Percentiles rank a stretch among this genome's conserved stretches.
phyloP scores from a whole-genome alignment of 2,329 filamentous ascomycete genomes.

The Claviceps quebecensis region DNA sequence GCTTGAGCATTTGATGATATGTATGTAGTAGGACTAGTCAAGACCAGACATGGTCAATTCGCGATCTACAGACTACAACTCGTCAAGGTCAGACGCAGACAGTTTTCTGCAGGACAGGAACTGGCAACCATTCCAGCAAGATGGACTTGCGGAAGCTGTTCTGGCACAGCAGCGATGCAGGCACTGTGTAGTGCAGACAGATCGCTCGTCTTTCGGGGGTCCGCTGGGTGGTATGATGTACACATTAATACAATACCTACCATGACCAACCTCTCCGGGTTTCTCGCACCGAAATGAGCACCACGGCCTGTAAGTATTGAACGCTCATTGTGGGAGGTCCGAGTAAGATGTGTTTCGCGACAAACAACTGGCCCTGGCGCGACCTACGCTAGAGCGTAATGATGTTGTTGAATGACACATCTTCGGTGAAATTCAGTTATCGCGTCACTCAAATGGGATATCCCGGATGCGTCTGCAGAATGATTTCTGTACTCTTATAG shows the following conservation, averaged over 20 bases:
- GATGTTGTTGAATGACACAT: slow-evolving; percentile 18
- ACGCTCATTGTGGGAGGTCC: slow-evolving; percentile 44
- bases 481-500: too few species aligned
- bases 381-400: slow-evolving; percentile 36
- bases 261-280: slow-evolving; percentile 46
- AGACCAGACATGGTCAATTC: too few species aligned
- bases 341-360: slow-evolving; percentile 71
- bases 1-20: too few species aligned
- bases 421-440: too few species aligned
- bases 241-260: too few species aligned
- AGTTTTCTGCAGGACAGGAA: slow-evolving; percentile 18
- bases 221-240: slow-evolving; percentile 53
- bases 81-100: too few species aligned
- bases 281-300: slow-evolving; percentile 47
- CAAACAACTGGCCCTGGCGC: slow-evolving; percentile 51
- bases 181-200: slow-evolving; percentile 28
- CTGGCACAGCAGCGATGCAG: too few species aligned
- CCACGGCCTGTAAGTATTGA: slow-evolving; percentile 55
- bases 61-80: too few species aligned
- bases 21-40: too few species aligned
- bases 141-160: slow-evolving; percentile 32
- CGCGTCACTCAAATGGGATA: too few species aligned
- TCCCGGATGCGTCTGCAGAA: too few species aligned
- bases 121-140: slow-evolving; percentile 58
- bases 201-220: slow-evolving; percentile 59